Base-by-base conservation (phyloP, 768 basidiomycete species). In the Tulasnella sp. region DNA sequence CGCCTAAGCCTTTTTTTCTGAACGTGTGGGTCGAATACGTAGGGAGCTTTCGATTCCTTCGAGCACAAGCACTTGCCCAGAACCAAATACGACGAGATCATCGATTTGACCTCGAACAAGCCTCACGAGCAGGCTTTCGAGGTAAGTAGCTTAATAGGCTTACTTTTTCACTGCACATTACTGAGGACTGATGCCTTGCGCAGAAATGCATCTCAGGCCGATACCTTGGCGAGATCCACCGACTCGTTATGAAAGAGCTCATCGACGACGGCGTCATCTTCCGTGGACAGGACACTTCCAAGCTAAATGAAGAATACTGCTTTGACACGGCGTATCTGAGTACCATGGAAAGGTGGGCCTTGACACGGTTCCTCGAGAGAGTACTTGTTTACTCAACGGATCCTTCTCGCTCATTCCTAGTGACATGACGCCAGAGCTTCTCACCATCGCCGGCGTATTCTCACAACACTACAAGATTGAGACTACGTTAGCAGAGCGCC, bases 11-110 rank as follows among this genome's bases (percentile, higher is more conserved):
- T n/a, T n/a, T n/a, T n/a, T 34, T 16, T 18, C 72, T 38, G 72
- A 44, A 34, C 18, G n/a, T 44, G 19, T 71, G 46, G 40, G 16
- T 44, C 58, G 77, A 19, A 80, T 68, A 27, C 27, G 52, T 83
- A 97, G 96, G 97, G 96, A 80, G 97, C 97, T 0, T 99, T 99
- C 84, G 98, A 99, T 86, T 97, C 96, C 14, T 95, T 96, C 82
- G 91, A 93, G 81, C 96, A 99, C 83, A 93, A 97, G 84, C 93
- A 98, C 84, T 90, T 99, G 14, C 98, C 97, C 5, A 88, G 98
- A 82, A 98, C 97, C 5, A 95, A 96, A 85, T 99, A 97, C 85
- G 98, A 99, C 83, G 87, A 90, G 79, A 92, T 90, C 82, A 96
- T 99, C 34, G 98, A 99, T 83, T 93, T 97, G 82, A 89, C 90